These are phyloP conservation scores for Spathaspora sp. DNA, from an alignment of 1,139 yeast species.

Conservation along the genomic window DNA sequence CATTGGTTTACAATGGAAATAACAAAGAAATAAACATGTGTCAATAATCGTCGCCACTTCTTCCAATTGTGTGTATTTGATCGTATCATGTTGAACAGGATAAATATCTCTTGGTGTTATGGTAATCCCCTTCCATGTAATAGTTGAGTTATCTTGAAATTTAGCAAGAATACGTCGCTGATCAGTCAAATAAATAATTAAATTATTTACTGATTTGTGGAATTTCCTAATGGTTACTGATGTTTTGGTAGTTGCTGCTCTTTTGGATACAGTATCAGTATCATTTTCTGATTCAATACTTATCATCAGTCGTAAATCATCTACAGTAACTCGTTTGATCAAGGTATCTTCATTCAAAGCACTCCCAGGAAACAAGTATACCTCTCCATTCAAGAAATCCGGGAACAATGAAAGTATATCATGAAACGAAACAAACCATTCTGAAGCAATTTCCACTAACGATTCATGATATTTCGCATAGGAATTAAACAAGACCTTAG, in stretches of 20 bases:
- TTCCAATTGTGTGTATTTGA: conserved; percentile 13
- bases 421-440: conserved; percentile 39
- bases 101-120: conserved; percentile 43
- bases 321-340: conserved; percentile 27
- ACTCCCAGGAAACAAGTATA: conserved; percentile 5
- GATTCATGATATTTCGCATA: conserved; percentile 41
- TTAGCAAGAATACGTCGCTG: conserved; percentile 49
- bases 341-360: conserved; percentile 8
- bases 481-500: conserved; percentile 32
- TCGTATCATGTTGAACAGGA: conserved; percentile 16
- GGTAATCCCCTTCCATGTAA: conserved; percentile 47
- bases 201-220: conserved; percentile 46
- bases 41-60: conserved; percentile 59
- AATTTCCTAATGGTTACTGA: conserved; percentile 24
- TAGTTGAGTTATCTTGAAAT: conserved; percentile 34
- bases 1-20: conserved; percentile 63
- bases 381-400: conserved; percentile 35
- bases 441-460: conserved; percentile 41
- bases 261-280: conserved; percentile 17
- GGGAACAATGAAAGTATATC: conserved; percentile 42
- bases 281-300: conserved; percentile 15
- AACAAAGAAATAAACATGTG: conserved; percentile 75
- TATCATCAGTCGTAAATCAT: conserved; percentile 20
- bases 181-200: conserved; percentile 57
- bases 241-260: not conserved